Evolutionary conservation across 1,284 basidiomycete species (phyloP), one percentile per base, ranked within the genome.

Genomic region (Trichosporon sp.): DNA sequence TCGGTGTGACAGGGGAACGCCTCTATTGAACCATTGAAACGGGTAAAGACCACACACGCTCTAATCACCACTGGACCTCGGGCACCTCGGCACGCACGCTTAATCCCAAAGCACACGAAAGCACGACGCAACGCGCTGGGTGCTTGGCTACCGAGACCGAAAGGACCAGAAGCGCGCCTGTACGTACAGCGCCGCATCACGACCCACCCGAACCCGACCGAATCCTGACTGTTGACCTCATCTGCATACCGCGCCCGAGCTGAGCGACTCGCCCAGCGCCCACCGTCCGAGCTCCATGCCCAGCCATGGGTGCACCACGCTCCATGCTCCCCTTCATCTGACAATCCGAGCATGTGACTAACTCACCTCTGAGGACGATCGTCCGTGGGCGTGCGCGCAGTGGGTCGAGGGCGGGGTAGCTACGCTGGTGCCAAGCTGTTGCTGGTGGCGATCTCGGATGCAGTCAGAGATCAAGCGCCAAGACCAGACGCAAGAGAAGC

Each of bases 1-100:
- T 43, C 65, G 31, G 59, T 63, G 59, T 66, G 40, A 43, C 65
- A 66, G 46, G 63, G 40, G 65, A n/a, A 21, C 12, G 11, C 14
- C 12, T n/a, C 40, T 31, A 43, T 48, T 66, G 21, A 43, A 10
- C 65, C 31, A 26, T 38, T 43, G 26, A 40, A 40, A 46, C 65
- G 40, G 46, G 46, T 12, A 26, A 46, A n/a, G 43, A 46, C 43
- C 43, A 46, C 40, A 46, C 40, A 26, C 8, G 43, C 43, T n/a
- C 21, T 11, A 38, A 21, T 32, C 63, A 38, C 31, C 26, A 37
- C 37, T 31, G 40, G 37, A 5, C 19, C 37, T 32, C 63, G 63
- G 35, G 40, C n/a, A 5, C 19, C 37, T 32, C 63, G 63, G 35
- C 37, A 26, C 35, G 10, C n/a, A 38, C 32, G 63, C 37, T 38